phyloP scores from a whole-genome alignment of 2,329 filamentous ascomycete species.

The Chaetomiaceae sp. region DNA sequence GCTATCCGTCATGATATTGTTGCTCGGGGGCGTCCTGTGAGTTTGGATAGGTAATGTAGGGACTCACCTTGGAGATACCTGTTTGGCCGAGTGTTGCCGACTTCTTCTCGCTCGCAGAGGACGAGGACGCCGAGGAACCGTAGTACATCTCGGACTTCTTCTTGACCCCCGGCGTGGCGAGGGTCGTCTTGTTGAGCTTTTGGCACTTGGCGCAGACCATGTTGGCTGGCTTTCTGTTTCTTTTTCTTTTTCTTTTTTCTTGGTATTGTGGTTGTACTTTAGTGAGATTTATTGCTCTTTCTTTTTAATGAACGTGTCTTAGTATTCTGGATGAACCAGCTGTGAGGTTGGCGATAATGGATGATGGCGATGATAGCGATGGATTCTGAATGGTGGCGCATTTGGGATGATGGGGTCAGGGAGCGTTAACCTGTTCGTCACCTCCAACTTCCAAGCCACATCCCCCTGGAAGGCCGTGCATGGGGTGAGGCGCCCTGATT shows the following conservation, averaged over 20 bases:
- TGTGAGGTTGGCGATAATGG: neutral
- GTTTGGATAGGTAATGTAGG: too few relatives aligned
- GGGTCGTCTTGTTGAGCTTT: conserved; percentile 55
- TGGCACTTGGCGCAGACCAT: conserved; percentile 65
- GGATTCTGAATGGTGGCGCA: too few relatives aligned
- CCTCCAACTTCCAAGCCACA: too few relatives aligned
- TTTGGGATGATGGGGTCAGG: too few relatives aligned
- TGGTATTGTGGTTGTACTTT: too few relatives aligned
- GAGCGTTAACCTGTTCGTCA: too few relatives aligned
- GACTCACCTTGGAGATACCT: conserved; percentile 55
- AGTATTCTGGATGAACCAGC: too few relatives aligned
- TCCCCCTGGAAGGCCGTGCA: neutral
- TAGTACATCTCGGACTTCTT: conserved; percentile 64
- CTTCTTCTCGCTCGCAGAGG: conserved; percentile 37
- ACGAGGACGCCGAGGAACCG: conserved; percentile 48
- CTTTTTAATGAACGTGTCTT: neutral
- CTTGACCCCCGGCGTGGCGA: conserved; percentile 61
- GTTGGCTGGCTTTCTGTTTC: conserved; percentile 21
- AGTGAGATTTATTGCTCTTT: neutral
- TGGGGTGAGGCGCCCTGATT: neutral
- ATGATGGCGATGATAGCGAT: neutral
- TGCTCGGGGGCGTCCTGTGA: too few relatives aligned
- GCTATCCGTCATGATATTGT: too few relatives aligned
- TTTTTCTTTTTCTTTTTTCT: too few relatives aligned
- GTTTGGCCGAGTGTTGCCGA: conserved; percentile 53